phyloP scores from a whole-genome alignment of 805 yeast species.

The Zygosaccharomyces bailii region DNA sequence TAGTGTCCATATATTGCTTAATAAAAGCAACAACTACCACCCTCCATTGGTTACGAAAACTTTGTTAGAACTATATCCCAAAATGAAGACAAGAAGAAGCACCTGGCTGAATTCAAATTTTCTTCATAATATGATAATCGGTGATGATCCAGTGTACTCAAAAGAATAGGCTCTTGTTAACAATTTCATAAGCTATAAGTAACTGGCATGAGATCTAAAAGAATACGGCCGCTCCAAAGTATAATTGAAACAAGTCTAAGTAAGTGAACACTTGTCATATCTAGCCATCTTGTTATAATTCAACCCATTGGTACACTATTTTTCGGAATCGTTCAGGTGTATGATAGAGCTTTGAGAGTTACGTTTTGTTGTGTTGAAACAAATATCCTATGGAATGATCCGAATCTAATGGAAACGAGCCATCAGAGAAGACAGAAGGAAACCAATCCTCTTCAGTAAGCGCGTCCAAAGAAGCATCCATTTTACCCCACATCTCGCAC shows the following conservation, averaged over 20 bases:
- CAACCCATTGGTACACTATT: no score
- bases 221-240: constrained; percentile 33
- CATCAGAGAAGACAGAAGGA: constrained; percentile 10
- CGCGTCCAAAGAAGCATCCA: constrained; percentile 13
- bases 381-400: constrained; percentile 10
- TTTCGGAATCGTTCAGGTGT: no score
- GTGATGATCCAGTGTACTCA: constrained; percentile 41
- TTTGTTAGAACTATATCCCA: constrained; percentile 27
- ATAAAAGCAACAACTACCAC: constrained; percentile 39
- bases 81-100: constrained; percentile 13
- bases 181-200: constrained; percentile 24
- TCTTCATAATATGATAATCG: constrained; percentile 36
- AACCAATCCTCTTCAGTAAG: constrained; percentile 12
- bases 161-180: constrained; percentile 38
- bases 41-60: constrained; percentile 31
- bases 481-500: constrained; percentile 9
- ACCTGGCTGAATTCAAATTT: constrained; percentile 20
- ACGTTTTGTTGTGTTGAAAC: constrained; percentile 7
- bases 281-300: no score
- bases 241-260: constrained; percentile 31
- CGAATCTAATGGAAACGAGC: constrained; percentile 11
- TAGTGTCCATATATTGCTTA: constrained; percentile 30
- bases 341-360: no score
- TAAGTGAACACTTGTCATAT: no score
- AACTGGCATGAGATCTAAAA: constrained; percentile 10